phyloP scores from a whole-genome alignment of 75 land plant species.

The Cunninghamia lanceolata region DNA sequence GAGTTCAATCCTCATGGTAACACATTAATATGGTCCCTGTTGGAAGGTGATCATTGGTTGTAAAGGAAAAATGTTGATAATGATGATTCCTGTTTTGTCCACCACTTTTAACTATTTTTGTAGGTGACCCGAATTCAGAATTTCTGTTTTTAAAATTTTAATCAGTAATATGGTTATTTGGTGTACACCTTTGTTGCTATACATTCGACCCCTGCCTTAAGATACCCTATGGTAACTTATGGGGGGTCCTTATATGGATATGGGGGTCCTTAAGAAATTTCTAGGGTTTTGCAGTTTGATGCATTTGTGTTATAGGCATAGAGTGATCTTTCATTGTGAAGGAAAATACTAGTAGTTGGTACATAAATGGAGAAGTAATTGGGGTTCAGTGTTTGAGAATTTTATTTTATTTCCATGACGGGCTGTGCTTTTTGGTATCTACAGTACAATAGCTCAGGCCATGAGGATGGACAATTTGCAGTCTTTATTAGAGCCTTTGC shows the following conservation, averaged over 20 bases:
- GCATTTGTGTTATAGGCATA: not conserved
- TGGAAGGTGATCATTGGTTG: not conserved
- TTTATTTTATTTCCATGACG: not conserved
- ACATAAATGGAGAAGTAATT: not conserved
- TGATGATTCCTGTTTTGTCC: not conserved
- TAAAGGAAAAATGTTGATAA: not conserved
- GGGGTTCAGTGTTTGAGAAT: not conserved
- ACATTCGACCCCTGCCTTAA: not conserved
- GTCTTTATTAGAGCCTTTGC: not conserved
- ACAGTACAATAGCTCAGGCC: not conserved
- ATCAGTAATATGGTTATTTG: not conserved
- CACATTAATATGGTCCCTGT: not conserved
- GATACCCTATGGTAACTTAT: not conserved
- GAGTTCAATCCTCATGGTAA: not conserved
- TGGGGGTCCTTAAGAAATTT: not conserved
- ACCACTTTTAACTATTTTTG: not conserved
- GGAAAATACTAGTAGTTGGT: not conserved
- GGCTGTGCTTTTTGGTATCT: not conserved
- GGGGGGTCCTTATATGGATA: not conserved
- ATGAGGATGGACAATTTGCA: conserved; percentile 5
- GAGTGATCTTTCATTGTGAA: not conserved
- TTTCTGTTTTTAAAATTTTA: not conserved
- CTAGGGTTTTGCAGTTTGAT: not conserved
- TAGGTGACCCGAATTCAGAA: not conserved
- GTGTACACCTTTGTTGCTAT: not conserved